Evolutionary conservation across 129 eudicot genomes (phyloP), one percentile per base, ranked within the genome.

Genomic region (Centaurea solstitialis): DNA sequence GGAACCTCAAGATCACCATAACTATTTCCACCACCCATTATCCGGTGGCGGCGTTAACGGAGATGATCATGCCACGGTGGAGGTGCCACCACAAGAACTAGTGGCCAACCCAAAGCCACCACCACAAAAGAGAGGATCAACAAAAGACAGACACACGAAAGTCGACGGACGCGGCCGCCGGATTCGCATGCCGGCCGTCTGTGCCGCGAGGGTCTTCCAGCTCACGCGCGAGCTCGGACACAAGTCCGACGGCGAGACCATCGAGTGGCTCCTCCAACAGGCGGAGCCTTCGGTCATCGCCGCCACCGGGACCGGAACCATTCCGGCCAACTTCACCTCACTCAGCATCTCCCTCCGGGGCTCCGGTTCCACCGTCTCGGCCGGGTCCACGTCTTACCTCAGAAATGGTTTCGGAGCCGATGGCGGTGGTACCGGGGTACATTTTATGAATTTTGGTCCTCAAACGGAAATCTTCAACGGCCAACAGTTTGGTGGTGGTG

Each of bases 261-360:
- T 81, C 7, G 70, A 75, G 64, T 81, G 85, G 85, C 61, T 81
- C 18, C 85, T 76, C 26, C 82, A 74, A 6, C 53, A 76, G 17
- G 82, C 82, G 9, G 86, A 82, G 4, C 86, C 86, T 5, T 77
- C 86, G 12, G 76, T 82, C n/a, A 76, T 59, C 13, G 66, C 64
- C 5, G 62, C 57, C 70, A 82, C 86, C 0, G 86, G 86, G 4
- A 50, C 81, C 18, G 86, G 86, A 9, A 68, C 81, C 17, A 70
- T 82, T 43, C 86, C 86, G 1, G 76, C 77, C 12, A 78, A 47
- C 67, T 78, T 68, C 75, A 68, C 81, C 68, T 78, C 81, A 7
- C 81, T 68, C 3, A 78, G 68, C 61, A 68, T 43, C 15, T 67
- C 75, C 10, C 81, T 78, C 28, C 75, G 75, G 13, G 74, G 75